Conservation (phyloP, 371 early-diverging fungal genomes). For the Lichtheimia ramosa region DNA sequence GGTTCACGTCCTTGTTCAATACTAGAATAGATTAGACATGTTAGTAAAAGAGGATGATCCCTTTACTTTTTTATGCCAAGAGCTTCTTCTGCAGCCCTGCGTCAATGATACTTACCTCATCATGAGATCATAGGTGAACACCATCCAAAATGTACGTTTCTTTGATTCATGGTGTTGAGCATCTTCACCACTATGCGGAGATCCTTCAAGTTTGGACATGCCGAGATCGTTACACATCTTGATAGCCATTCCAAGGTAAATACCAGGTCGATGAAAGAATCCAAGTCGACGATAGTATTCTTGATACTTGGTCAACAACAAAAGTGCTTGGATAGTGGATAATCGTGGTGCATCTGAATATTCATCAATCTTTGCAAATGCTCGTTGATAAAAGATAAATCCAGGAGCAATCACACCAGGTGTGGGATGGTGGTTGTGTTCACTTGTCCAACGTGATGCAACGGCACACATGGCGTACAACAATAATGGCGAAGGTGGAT, state of each 20-base stretch:
- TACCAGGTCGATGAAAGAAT: constrained; percentile 36
- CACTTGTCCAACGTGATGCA: constrained; percentile 48
- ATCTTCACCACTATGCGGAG: constrained; percentile 27
- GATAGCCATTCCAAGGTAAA: constrained; percentile 59
- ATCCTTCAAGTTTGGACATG: constrained; percentile 39
- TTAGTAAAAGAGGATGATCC: no score
- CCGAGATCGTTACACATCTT: constrained; percentile 78
- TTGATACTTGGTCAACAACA: constrained; percentile 71
- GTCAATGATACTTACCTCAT: constrained; percentile 23
- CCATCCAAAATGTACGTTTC: constrained; percentile 45
- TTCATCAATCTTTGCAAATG: constrained; percentile 61
- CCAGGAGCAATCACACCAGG: constrained; percentile 22
- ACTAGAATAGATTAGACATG: constrained; percentile 1
- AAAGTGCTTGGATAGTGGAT: constrained; percentile 70
- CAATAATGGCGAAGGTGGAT: constrained; percentile 53
- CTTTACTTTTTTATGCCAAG: no score
- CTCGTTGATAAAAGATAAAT: constrained; percentile 36
- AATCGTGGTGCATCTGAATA: constrained; percentile 65
- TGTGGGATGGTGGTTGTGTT: constrained; percentile 19
- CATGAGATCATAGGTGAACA: constrained; percentile 40
- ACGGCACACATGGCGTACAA: constrained; percentile 63
- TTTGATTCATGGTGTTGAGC: constrained; percentile 29
- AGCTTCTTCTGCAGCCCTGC: no score
- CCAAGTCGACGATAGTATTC: constrained; percentile 49
- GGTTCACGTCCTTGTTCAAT: constrained; percentile 44